Conservation (phyloP, 768 basidiomycete genomes). For the Kwoniella heveanensis region DNA sequence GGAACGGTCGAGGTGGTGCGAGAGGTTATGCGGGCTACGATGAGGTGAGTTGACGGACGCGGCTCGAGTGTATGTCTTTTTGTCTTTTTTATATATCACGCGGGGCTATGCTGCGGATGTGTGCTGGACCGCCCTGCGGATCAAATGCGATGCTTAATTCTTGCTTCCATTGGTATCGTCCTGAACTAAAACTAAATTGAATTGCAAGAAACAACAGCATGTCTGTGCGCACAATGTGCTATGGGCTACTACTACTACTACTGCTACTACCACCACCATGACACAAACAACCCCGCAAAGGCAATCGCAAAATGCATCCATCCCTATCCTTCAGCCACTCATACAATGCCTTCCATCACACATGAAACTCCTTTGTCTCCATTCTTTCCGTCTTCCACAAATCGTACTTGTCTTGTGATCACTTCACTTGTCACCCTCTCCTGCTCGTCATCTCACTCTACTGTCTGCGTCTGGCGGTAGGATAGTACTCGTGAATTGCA, state of each 20-base stretch:
- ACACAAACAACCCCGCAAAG: neutral
- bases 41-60: conserved; percentile 21
- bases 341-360: neutral
- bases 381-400: neutral
- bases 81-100: neutral
- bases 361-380: neutral
- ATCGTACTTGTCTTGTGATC: neutral
- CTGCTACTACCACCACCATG: neutral
- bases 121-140: neutral
- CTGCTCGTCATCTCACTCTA: no score
- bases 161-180: no score
- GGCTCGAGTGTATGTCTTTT: neutral
- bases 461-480: no score
- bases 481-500: no score
- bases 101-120: conserved; percentile 8
- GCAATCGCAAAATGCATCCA: neutral
- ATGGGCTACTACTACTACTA: no score
- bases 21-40: conserved; percentile 13
- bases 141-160: no score
- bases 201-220: no score
- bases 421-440: no score
- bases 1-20: conserved; percentile 10
- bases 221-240: neutral
- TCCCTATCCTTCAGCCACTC: no score
- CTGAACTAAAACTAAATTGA: neutral